phyloP scores from a whole-genome alignment of 2,329 filamentous ascomycete species.

The Cryphonectria nitschkei region DNA sequence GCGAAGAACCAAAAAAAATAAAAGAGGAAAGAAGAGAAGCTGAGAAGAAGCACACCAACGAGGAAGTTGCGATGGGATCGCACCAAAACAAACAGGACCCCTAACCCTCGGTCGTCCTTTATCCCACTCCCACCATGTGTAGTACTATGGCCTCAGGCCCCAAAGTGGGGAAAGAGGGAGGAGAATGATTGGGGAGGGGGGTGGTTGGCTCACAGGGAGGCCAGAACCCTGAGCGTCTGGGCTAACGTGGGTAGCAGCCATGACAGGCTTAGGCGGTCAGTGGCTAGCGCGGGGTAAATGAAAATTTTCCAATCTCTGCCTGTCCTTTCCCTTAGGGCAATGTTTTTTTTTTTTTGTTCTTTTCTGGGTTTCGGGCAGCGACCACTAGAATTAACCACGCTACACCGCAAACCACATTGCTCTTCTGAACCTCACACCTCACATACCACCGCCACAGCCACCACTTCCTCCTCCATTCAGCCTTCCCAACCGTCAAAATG shows the following conservation, averaged over 20 bases:
- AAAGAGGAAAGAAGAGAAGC: background rate
- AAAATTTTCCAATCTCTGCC: conserved; percentile 27
- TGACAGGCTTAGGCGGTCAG: background rate
- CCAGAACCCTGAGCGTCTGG: conserved; percentile 4
- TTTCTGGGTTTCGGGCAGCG: conserved; percentile 22
- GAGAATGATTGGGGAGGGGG: background rate
- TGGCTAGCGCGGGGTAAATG: conserved; percentile 28
- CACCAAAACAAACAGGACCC: background rate
- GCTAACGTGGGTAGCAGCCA: background rate
- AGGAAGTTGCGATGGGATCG: background rate
- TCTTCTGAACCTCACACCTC: background rate
- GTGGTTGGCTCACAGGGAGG: background rate
- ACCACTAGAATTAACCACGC: conserved; percentile 15
- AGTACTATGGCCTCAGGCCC: conserved; percentile 19
- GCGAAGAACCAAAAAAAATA: background rate
- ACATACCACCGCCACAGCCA: conserved; percentile 3
- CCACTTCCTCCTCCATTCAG: background rate
- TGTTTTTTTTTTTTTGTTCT: background rate
- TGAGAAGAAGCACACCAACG: background rate
- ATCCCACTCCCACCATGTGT: background rate
- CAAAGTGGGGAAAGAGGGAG: background rate
- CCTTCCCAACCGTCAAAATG: conserved; percentile 28
- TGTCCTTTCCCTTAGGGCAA: conserved; percentile 7
- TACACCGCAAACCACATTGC: conserved; percentile 18
- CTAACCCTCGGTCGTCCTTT: background rate